A percentile compares a stretch with the other conserved stretches of the same genome.
These are phyloP conservation scores for Geotrichum australiense DNA, from an alignment of 1,139 yeast species.

Conservation along the genomic window DNA sequence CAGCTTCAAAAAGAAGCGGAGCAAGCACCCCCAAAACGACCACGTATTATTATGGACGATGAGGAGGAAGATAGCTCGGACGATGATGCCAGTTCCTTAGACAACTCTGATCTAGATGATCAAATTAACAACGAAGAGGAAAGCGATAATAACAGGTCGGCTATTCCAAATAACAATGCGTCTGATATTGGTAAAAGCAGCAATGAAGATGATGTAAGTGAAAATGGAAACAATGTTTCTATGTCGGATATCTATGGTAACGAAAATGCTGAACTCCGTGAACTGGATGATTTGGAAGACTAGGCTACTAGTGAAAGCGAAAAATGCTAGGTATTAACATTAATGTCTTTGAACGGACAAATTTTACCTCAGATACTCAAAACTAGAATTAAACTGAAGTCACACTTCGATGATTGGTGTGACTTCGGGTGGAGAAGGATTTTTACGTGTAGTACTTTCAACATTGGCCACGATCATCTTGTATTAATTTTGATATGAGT, in stretches of 20 bases:
- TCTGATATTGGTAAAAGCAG: not conserved
- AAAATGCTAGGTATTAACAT: too few species aligned
- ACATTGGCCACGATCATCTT: too few species aligned
- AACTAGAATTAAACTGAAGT: too few species aligned
- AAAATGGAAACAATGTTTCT: not conserved
- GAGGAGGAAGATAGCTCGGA: conserved; percentile 28
- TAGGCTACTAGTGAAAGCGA: too few species aligned
- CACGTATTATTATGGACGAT: conserved; percentile 12
- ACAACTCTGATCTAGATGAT: conserved; percentile 13
- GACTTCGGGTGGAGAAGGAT: too few species aligned
- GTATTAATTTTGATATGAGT: too few species aligned
- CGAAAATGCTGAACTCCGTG: not conserved
- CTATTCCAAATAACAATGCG: too few species aligned
- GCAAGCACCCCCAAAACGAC: conserved; percentile 1
- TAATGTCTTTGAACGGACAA: too few species aligned
- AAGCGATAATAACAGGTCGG: conserved; percentile 2
- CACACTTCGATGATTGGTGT: too few species aligned
- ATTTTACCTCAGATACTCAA: too few species aligned
- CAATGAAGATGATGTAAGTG: not conserved
- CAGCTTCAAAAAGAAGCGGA: not conserved
- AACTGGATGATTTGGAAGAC: too few species aligned
- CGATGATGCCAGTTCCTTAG: not conserved
- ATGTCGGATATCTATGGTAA: not conserved
- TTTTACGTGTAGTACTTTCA: too few species aligned
- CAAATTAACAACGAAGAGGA: conserved; percentile 9